Percentiles rank a stretch among this genome's conserved stretches.
These are phyloP conservation scores for Gamarada debralockiae DNA, from an alignment of 495 filamentous ascomycete species.

Conservation along the genomic window DNA sequence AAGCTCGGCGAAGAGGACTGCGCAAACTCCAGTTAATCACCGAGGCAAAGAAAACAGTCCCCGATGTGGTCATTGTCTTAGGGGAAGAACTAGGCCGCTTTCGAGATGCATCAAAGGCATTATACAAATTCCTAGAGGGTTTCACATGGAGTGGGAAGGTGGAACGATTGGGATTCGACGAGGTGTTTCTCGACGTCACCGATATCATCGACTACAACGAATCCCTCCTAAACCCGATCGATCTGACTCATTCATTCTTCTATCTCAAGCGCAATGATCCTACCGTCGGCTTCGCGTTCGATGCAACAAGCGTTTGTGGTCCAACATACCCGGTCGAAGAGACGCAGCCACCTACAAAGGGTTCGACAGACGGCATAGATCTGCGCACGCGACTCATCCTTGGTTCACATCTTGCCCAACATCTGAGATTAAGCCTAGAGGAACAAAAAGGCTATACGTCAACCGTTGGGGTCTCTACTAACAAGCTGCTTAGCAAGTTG, in stretches of 20 bases:
- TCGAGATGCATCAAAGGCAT: conserved; percentile 76
- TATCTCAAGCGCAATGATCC: conserved; percentile 72
- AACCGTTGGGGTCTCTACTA: conserved; percentile 83
- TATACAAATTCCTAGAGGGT: conserved; percentile 64
- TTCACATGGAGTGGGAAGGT: conserved; percentile 72
- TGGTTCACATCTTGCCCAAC: conserved; percentile 69
- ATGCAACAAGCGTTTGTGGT: conserved; percentile 60
- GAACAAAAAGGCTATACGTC: conserved; percentile 78
- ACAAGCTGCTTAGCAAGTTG: conserved; percentile 80
- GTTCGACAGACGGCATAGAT: not conserved
- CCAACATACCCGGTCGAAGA: conserved; percentile 45
- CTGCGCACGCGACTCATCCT: conserved; percentile 56
- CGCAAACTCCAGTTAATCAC: conserved; percentile 78
- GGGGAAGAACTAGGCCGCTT: conserved; percentile 87
- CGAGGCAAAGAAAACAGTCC: conserved; percentile 76
- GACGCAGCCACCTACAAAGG: conserved; percentile 5
- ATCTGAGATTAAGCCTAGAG: conserved; percentile 69
- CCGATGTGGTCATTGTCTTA: conserved; percentile 78
- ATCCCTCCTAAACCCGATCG: conserved; percentile 61
- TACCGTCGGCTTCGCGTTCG: conserved; percentile 71
- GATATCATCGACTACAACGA: conserved; percentile 81
- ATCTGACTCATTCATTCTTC: conserved; percentile 70
- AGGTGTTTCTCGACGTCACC: conserved; percentile 72
- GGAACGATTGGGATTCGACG: conserved; percentile 84
- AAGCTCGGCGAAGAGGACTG: conserved; percentile 70